Evolutionary conservation across 73 alveolate genomes (phyloP), one percentile per base, ranked within the genome.

Genomic region (Blepharisma stoltei): DNA sequence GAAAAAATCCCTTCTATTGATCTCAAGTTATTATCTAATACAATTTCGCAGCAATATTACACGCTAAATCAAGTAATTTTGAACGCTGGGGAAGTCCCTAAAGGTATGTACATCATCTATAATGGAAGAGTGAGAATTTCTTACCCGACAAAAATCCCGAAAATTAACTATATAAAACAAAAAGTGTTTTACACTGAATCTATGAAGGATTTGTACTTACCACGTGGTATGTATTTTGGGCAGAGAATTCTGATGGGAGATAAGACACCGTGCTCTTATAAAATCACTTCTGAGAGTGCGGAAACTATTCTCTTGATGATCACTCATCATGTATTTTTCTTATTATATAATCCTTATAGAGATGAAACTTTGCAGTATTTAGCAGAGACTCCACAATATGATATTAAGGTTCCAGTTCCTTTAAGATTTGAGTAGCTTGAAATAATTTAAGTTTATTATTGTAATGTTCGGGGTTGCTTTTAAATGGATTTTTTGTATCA

Each of bases 141-240:
- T 60, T 60, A 60, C 5, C 14, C 14, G 0, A 60, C 14, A 9
- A 60, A 60, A 60, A 38, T 20, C 49, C 41, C 41, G 0, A 32
- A 32, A 32, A 32, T 32, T 32, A 32, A 32, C 41, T 32, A 32
- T 32, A 32, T 32, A 32, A 32, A 32, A 32, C 41, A 32, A 32
- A 32, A 32, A 32, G 41, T 32, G 3, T 32, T 32, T 32, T 32
- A 32, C 41, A 32, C 41, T 32, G 41, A 32, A 32, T 32, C 41
- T 32, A 32, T 32, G 41, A 32, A 32, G 41, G 41, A 32, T 32
- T 8, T 60, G 14, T n/a, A 60, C 14, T 25, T 60, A 14, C 73
- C 73, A 18, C 73, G 46, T 60, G 23, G 23, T n/a, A 14, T 14
- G 46, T 60, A 14, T 25, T 60, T 60, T 60, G 73, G 73, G 23